These are phyloP conservation scores for Fusarium foetens DNA, from an alignment of 2,329 filamentous ascomycete genomes.

Conservation along the genomic window DNA sequence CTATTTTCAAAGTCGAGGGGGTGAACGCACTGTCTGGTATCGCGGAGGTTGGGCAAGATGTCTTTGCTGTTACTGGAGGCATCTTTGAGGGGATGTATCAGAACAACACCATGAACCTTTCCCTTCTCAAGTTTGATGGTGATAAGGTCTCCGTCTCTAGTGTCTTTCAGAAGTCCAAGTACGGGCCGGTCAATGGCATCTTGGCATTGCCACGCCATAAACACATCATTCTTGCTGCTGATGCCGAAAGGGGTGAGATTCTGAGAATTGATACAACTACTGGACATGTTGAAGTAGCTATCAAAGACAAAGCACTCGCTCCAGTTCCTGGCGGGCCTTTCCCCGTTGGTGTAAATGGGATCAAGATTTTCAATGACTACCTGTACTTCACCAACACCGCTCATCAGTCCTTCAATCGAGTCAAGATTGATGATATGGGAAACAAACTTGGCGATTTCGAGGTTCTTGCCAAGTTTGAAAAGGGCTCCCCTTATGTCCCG, in stretches of 20 bases:
- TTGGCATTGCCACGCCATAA: not conserved
- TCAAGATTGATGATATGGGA: not conserved
- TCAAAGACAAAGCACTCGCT: not conserved
- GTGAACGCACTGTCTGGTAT: constrained; percentile 2
- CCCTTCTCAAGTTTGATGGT: not conserved
- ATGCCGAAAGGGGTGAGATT: not conserved
- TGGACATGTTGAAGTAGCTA: not conserved
- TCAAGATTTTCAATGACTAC: not conserved
- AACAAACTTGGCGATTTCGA: not conserved
- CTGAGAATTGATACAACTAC: not conserved
- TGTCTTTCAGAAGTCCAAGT: not conserved
- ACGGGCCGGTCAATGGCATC: not conserved
- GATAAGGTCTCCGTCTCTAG: not conserved
- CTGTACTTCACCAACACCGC: constrained; percentile 9
- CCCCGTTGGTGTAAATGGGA: not conserved
- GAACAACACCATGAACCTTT: not conserved
- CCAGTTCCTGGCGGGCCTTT: not conserved
- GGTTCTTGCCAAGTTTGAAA: not conserved
- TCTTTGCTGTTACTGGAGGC: not conserved
- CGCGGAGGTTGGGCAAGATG: not conserved
- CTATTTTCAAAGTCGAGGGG: not conserved
- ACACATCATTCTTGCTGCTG: constrained; percentile 7
- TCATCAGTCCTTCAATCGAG: not conserved
- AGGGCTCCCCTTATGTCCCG: not conserved
- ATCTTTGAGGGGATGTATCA: not conserved